Conservation (phyloP, 2,329 filamentous ascomycete species). For the Fusarium xylarioides region DNA sequence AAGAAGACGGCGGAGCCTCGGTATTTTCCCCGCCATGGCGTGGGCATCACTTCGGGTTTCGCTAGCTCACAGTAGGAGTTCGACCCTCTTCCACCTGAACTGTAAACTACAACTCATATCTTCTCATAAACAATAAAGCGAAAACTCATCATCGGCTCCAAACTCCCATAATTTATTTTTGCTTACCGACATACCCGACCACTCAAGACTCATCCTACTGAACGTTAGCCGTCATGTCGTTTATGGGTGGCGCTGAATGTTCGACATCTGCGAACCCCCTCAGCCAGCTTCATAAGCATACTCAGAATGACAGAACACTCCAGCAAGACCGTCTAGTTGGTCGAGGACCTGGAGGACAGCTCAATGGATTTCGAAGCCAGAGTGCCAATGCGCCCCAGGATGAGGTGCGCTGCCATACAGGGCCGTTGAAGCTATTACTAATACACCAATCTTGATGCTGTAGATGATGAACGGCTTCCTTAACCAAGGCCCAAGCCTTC, state of each 20-base stretch:
- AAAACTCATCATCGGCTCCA: background rate
- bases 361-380: constrained; percentile 81
- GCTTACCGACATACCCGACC: constrained; percentile 8
- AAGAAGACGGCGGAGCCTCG: constrained; percentile 40
- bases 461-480: constrained; percentile 95
- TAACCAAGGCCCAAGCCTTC: constrained; percentile 74
- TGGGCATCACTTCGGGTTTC: constrained; percentile 19
- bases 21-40: constrained; percentile 42
- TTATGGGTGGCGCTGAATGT: constrained; percentile 94
- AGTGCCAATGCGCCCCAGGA: constrained; percentile 77
- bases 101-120: constrained; percentile 20
- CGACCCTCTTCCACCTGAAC: constrained; percentile 27
- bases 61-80: constrained; percentile 15
- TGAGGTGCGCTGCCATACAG: constrained; percentile 61
- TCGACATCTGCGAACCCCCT: constrained; percentile 95
- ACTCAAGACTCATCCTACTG: constrained; percentile 3
- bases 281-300: constrained; percentile 96
- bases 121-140: background rate
- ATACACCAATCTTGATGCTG: constrained; percentile 29
- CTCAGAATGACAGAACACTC: constrained; percentile 93
- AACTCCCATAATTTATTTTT: background rate
- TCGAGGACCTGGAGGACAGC: constrained; percentile 72
- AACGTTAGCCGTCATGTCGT: constrained; percentile 75
- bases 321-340: constrained; percentile 90
- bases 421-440: constrained; percentile 41